phyloP scores from a whole-genome alignment of 2,329 filamentous ascomycete species.

The Alternaria gaisen region DNA sequence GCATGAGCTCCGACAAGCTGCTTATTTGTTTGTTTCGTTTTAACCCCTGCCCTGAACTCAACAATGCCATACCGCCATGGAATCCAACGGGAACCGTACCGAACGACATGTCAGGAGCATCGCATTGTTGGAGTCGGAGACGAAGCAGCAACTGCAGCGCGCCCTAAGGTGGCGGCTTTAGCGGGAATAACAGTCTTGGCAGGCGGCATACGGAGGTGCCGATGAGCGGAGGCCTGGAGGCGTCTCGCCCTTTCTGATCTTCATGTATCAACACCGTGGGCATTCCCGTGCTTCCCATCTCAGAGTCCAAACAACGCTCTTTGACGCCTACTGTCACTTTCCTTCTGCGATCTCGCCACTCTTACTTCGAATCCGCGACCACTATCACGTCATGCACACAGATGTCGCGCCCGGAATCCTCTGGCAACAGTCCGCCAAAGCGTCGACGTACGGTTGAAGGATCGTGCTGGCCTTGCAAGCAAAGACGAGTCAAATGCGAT shows the following conservation, averaged over 20 bases:
- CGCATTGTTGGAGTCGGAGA: neutral
- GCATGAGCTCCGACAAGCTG: neutral
- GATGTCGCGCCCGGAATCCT: conserved; percentile 19
- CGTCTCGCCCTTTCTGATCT: conserved; percentile 8
- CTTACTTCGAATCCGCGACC: neutral
- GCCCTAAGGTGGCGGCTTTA: neutral
- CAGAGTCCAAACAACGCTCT: neutral
- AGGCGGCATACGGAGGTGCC: neutral
- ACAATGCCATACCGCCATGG: neutral
- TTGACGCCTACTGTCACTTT: neutral
- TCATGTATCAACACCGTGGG: conserved; percentile 10
- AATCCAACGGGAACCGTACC: neutral
- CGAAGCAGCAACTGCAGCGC: neutral
- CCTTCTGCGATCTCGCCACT: conserved; percentile 1
- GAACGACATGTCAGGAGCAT: neutral
- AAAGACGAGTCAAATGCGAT: conserved; percentile 18
- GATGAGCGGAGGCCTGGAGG: conserved; percentile 1
- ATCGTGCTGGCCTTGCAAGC: conserved; percentile 20
- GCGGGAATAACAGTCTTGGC: conserved; percentile 8
- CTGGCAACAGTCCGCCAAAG: conserved; percentile 18
- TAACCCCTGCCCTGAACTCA: neutral
- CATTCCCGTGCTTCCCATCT: neutral
- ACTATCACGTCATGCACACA: conserved; percentile 18
- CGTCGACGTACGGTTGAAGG: conserved; percentile 20
- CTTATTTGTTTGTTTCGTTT: conserved; percentile 1